Conservation (phyloP, 1,284 basidiomycete species). For the Ganoderma boninense region DNA sequence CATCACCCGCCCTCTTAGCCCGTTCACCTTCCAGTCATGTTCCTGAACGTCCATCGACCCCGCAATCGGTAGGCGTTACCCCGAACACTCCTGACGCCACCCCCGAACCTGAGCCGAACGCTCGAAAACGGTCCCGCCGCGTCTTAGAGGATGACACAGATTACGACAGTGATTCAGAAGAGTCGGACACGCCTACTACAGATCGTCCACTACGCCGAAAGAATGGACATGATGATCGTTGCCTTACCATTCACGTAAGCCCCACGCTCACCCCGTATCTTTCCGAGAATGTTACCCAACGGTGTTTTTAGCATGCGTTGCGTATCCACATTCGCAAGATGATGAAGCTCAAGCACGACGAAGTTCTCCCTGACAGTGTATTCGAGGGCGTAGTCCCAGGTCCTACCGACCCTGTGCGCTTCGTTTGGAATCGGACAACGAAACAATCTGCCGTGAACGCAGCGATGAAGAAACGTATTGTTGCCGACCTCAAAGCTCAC, state of each 20-base stretch:
- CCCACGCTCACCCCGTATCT: constrained; percentile 8
- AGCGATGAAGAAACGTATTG: constrained; percentile 70
- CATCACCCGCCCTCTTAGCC: not conserved
- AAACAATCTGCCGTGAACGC: constrained; percentile 76
- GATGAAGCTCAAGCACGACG: constrained; percentile 65
- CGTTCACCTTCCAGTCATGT: not conserved
- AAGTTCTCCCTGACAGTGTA: constrained; percentile 67
- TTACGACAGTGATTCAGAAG: constrained; percentile 40
- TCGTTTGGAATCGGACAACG: constrained; percentile 78
- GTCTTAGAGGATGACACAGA: constrained; percentile 38
- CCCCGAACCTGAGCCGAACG: constrained; percentile 21
- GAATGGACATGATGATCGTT: constrained; percentile 68
- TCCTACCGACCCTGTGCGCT: constrained; percentile 64
- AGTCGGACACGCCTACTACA: constrained; percentile 43
- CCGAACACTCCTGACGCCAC: constrained; percentile 14
- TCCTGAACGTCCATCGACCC: constrained; percentile 16
- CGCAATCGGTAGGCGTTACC: constrained; percentile 20
- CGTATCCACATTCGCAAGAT: constrained; percentile 64
- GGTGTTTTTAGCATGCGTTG: constrained; percentile 66
- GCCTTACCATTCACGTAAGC: constrained; percentile 70
- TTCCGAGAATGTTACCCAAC: constrained; percentile 5
- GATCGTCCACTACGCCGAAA: constrained; percentile 52
- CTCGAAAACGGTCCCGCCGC: constrained; percentile 43
- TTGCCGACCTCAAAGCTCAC: constrained; percentile 64
- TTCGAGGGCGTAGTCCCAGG: constrained; percentile 56